Conservation (phyloP, 192 early-diverging fungal genomes). For the Gigaspora rosea region DNA sequence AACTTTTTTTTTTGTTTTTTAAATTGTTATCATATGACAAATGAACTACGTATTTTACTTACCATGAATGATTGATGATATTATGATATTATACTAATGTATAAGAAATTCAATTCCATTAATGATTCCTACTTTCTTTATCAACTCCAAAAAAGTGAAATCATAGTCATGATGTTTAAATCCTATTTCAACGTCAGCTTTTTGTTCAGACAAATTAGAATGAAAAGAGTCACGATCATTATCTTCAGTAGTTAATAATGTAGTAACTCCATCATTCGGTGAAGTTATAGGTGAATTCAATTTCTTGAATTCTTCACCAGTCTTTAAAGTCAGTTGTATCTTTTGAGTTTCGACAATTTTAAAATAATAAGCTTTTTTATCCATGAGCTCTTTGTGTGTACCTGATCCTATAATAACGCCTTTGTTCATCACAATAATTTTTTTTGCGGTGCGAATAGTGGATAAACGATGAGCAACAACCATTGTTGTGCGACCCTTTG, state of each 20-base stretch:
- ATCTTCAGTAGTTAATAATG: background rate
- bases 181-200: slow-evolving; percentile 13
- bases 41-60: too few species aligned
- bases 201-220: background rate
- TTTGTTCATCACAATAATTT: too few species aligned
- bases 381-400: too few species aligned
- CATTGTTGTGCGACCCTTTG: too few species aligned
- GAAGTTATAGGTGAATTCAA: background rate
- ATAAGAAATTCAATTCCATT: slow-evolving; percentile 18
- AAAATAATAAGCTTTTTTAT: slow-evolving; percentile 20
- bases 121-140: slow-evolving; percentile 4
- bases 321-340: slow-evolving; percentile 42
- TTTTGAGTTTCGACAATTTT: slow-evolving; percentile 57
- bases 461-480: too few species aligned
- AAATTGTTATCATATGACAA: too few species aligned
- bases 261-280: background rate
- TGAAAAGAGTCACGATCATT: background rate
- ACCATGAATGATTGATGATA: slow-evolving; percentile 13
- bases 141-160: slow-evolving; percentile 3
- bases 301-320: background rate
- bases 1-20: too few species aligned
- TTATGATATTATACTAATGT: background rate
- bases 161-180: background rate
- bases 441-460: too few species aligned
- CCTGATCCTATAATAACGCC: too few species aligned